Percentiles rank a stretch among this genome's conserved stretches.
Conservation (phyloP, 2,329 filamentous ascomycete species). For the Akanthomyces muscarius region DNA sequence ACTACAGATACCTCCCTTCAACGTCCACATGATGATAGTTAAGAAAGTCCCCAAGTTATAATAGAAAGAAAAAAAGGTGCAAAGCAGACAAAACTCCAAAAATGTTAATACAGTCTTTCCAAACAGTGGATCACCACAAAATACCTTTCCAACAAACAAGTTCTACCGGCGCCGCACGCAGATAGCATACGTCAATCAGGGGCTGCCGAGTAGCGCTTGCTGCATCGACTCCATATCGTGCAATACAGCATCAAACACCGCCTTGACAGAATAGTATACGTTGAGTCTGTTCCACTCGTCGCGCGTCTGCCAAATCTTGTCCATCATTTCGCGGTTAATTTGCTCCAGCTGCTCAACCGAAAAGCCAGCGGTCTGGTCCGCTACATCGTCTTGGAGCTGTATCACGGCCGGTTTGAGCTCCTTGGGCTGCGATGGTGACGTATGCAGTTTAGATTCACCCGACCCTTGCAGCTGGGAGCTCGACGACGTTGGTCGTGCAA, state of each 20-base stretch:
- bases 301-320: conserved; percentile 75
- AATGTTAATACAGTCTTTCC: conserved; percentile 17
- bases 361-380: conserved; percentile 66
- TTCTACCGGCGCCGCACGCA: background rate
- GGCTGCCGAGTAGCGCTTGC: conserved; percentile 20
- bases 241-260: conserved; percentile 73
- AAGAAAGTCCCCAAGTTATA: conserved; percentile 1
- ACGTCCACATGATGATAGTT: conserved; percentile 21
- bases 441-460: conserved; percentile 8
- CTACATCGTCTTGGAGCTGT: conserved; percentile 59
- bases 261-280: conserved; percentile 60
- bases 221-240: conserved; percentile 60
- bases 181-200: background rate
- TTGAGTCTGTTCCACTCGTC: conserved; percentile 78
- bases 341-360: conserved; percentile 94
- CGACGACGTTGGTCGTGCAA: conserved; percentile 38
- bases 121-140: conserved; percentile 14
- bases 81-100: background rate
- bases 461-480: conserved; percentile 26
- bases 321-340: conserved; percentile 86
- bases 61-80: background rate
- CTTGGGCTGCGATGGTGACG: conserved; percentile 39
- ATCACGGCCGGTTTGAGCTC: conserved; percentile 48
- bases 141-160: conserved; percentile 6
- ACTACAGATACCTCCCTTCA: conserved; percentile 17